Evolutionary conservation across 768 basidiomycete genomes (phyloP), one percentile per base, ranked within the genome.

Genomic region (Xanthoconium purpureum): DNA sequence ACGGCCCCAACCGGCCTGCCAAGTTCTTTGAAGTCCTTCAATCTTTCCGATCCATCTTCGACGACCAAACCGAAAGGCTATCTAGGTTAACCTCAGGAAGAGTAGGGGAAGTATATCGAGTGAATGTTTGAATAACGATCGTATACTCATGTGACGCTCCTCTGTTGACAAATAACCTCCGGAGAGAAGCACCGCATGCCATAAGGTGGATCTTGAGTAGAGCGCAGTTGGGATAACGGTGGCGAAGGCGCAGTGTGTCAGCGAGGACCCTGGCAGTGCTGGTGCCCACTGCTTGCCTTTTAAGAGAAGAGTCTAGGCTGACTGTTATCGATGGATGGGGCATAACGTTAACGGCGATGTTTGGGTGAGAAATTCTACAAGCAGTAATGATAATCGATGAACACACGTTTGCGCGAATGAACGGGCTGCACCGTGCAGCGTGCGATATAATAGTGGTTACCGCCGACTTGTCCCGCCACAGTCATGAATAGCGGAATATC

Each of bases 391-490:
- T 29, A 40, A 49, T 45, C 40, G 24, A 14, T 24, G 4, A 24
- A 47, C 56, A 40, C 55, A 54, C 47, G 67, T 66, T 57, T 47
- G 51, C 33, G 28, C 39, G n/a, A 20, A 6, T 45, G 47, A 29
- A 44, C 8, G 15, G 43, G 44, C 46, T 43, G 39, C 24, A 24
- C 24, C 24, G 32, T 47, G 50, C 33, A 24, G 40, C 28, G 38
- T 39, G 55, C 61, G 50, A 63, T 63, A 47, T 40, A 37, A 4
- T 24, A 24, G 24, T 45, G 5, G 44, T 46, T 51, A 57, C 47
- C 32, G 44, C 58, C 63, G 53, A 52, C 38, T 51, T 44, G 40
- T 55, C 57, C 56, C 56, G 51, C 51, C 36, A 35, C 55, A 29
- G 10, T 28, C 6, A 29, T 45, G 24, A 24, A 47, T 48, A 14